Conservation (phyloP, 129 eudicot species). For the Lactuca sativa region DNA sequence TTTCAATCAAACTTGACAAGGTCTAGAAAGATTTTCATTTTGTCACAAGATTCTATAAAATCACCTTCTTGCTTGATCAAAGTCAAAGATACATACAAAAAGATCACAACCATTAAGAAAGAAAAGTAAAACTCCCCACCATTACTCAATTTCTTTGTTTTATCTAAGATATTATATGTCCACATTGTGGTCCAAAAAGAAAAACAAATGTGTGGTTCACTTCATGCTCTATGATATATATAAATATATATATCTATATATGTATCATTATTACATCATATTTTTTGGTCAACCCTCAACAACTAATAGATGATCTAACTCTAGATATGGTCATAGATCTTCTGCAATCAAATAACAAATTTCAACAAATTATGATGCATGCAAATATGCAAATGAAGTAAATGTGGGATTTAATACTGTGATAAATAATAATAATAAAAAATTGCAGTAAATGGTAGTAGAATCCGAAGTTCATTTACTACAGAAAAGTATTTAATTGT, state of each 20-base stretch:
- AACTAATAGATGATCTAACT: constrained; percentile 12
- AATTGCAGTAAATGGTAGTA: background rate
- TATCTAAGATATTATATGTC: constrained; percentile 17
- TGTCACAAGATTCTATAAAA: background rate
- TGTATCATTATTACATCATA: constrained; percentile 25
- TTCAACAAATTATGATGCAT: constrained; percentile 20
- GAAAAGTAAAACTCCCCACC: constrained; percentile 24
- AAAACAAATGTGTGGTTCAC: background rate
- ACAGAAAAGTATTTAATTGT: background rate
- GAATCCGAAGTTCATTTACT: background rate
- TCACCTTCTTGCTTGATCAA: constrained; percentile 10
- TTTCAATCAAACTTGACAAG: background rate
- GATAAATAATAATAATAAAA: too few species aligned
- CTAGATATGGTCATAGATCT: constrained; percentile 27
- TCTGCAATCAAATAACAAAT: constrained; percentile 11
- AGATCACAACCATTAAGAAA: constrained; percentile 15
- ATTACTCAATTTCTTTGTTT: constrained; percentile 22
- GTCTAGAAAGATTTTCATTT: constrained; percentile 14
- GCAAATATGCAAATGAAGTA: background rate
- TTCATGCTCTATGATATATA: background rate
- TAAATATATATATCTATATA: too few species aligned
- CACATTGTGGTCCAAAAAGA: constrained; percentile 30
- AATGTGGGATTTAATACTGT: background rate
- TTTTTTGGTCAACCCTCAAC: constrained; percentile 17
- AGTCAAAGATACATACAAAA: constrained; percentile 21